Percentiles rank a stretch among this genome's conserved stretches.
Evolutionary conservation across 2,329 filamentous ascomycete genomes (phyloP).

Genomic region (Paecilomyces dactylethromorphus): DNA sequence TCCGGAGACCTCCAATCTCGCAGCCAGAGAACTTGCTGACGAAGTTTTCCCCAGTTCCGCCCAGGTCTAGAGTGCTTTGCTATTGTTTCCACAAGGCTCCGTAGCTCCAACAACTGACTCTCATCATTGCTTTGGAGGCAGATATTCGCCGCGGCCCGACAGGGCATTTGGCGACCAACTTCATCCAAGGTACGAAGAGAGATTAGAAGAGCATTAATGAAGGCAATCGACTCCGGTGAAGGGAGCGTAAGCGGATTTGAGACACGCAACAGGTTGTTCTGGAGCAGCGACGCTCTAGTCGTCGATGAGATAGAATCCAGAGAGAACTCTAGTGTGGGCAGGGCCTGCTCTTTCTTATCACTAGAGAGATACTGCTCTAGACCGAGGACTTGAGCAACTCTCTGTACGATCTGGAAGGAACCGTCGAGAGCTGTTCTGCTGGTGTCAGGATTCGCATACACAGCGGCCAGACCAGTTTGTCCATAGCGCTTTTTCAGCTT

Average conservation of each 20-base stretch:
- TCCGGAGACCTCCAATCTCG: conserved; percentile 49
- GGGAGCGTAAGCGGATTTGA: conserved; percentile 38
- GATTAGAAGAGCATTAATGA: conserved; percentile 34
- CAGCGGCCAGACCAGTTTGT: conserved; percentile 53
- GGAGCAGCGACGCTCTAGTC: conserved; percentile 34
- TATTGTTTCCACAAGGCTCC: conserved; percentile 46
- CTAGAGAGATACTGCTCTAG: conserved; percentile 40
- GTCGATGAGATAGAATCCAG: conserved; percentile 25
- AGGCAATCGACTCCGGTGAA: conserved; percentile 30
- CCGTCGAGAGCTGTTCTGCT: conserved; percentile 40
- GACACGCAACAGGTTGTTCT: conserved; percentile 31
- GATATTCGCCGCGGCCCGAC: conserved; percentile 38
- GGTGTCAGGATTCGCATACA: conserved; percentile 48
- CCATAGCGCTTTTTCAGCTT: conserved; percentile 45
- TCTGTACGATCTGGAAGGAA: conserved; percentile 43
- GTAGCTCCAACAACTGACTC: conserved; percentile 48
- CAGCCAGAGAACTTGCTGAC: conserved; percentile 53
- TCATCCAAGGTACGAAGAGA: conserved; percentile 34
- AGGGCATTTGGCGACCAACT: conserved; percentile 31
- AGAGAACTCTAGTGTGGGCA: conserved; percentile 25
- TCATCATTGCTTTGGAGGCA: conserved; percentile 47
- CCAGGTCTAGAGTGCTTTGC: conserved; percentile 37
- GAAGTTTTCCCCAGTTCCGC: conserved; percentile 42
- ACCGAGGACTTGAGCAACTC: conserved; percentile 45
- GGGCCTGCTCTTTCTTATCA: conserved; percentile 11